Percentiles rank a stretch among this genome's conserved stretches.
Evolutionary conservation across 148 eudicot genomes (phyloP).

Genomic region (Cornus controversa): DNA sequence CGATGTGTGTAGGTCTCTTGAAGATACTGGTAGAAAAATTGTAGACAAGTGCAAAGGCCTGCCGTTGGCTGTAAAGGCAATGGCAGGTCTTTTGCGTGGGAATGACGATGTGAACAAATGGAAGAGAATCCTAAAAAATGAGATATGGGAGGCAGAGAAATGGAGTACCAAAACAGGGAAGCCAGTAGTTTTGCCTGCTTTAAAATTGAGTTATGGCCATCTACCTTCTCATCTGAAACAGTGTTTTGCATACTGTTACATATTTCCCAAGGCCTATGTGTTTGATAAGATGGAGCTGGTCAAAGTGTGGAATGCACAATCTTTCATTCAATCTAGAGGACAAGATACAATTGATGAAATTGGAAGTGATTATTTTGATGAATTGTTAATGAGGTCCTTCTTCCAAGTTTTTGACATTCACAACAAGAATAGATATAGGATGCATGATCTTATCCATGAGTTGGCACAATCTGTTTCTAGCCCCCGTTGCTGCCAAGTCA

Average conservation of each 20-base stretch:
- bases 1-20: neutral
- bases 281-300: slow-evolving; percentile 27
- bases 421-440: slow-evolving; percentile 21
- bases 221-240: slow-evolving; percentile 26
- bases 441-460: slow-evolving; percentile 39
- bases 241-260: slow-evolving; percentile 28
- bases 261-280: slow-evolving; percentile 32
- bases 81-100: slow-evolving; percentile 26
- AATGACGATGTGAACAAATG: slow-evolving; percentile 14
- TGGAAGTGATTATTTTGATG: slow-evolving; percentile 21
- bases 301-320: slow-evolving; percentile 29
- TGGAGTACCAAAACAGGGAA: neutral
- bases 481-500: slow-evolving; percentile 12
- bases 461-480: slow-evolving; percentile 24
- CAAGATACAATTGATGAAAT: slow-evolving; percentile 15
- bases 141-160: slow-evolving; percentile 26
- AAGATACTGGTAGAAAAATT: slow-evolving; percentile 24
- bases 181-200: slow-evolving; percentile 19
- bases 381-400: slow-evolving; percentile 23
- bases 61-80: slow-evolving; percentile 36
- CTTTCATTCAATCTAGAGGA: slow-evolving; percentile 10
- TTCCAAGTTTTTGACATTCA: slow-evolving; percentile 23
- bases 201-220: slow-evolving; percentile 29
- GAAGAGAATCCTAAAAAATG: slow-evolving; percentile 23
- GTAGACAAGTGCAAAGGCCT: slow-evolving; percentile 25